Conservation (phyloP, 345 rosid species). For the Trapa bicornis region DNA sequence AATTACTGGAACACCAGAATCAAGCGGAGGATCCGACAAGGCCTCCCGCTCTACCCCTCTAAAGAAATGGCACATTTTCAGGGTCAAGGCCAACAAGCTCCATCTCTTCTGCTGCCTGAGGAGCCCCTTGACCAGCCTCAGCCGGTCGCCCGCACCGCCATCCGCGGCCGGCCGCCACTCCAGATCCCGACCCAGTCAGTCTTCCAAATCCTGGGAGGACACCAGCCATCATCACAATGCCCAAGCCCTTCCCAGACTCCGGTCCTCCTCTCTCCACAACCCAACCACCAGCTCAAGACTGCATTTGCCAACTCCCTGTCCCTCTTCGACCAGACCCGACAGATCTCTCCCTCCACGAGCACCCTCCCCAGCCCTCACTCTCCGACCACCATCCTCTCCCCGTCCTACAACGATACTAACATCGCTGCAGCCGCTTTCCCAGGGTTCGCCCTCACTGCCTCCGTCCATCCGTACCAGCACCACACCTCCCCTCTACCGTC, state of each 20-base stretch:
- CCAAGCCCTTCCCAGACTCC: conserved; percentile 12
- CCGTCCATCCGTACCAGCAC: not conserved
- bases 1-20: conserved; percentile 63
- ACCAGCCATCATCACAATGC: not conserved
- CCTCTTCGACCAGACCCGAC: conserved; percentile 10
- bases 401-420: not conserved
- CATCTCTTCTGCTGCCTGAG: not conserved
- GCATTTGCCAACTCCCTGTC: conserved; percentile 20
- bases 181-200: conserved; percentile 6
- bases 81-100: conserved; percentile 1
- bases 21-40: conserved; percentile 49
- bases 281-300: conserved; percentile 5
- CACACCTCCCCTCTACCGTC: conserved; percentile 3
- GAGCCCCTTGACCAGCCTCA: not conserved
- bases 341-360: conserved; percentile 3
- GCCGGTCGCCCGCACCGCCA: not conserved
- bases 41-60: conserved; percentile 50
- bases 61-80: conserved; percentile 27
- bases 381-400: not conserved
- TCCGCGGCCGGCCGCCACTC: conserved; percentile 30
- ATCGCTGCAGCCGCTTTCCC: not conserved
- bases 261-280: conserved; percentile 23
- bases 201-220: not conserved
- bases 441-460: conserved; percentile 1
- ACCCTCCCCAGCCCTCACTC: not conserved